Evolutionary conservation across 768 basidiomycete genomes (phyloP).

Genomic region (Xerocomellus chrysenteron): DNA sequence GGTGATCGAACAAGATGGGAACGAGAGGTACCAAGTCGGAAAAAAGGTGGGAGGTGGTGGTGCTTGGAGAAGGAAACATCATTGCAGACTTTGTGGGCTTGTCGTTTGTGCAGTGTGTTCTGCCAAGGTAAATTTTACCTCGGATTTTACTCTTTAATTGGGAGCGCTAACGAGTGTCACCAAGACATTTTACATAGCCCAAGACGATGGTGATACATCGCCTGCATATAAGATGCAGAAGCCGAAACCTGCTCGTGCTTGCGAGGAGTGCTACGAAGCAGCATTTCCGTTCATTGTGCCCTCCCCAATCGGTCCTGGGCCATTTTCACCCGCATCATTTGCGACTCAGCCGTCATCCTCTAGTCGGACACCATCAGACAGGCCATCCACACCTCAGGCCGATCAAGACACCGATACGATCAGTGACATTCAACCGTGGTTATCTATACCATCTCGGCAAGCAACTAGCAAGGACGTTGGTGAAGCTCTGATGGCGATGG

Average conservation of each 20-base stretch:
- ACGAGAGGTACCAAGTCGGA: slow-evolving; percentile 4
- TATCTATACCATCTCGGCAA: slow-evolving; percentile 28
- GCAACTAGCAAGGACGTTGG: slow-evolving; percentile 18
- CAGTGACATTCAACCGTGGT: slow-evolving; percentile 28
- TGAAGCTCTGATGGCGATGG: slow-evolving; percentile 42
- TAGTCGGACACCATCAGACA: slow-evolving; percentile 12
- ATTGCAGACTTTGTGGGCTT: slow-evolving; percentile 82
- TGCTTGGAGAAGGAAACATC: slow-evolving; percentile 65
- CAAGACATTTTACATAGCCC: slow-evolving; percentile 80
- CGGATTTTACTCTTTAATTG: not conserved
- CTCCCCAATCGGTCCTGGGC: not conserved
- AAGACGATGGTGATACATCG: slow-evolving; percentile 36
- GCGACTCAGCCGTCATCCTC: slow-evolving; percentile 7
- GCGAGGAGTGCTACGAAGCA: slow-evolving; percentile 82
- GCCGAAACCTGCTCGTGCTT: slow-evolving; percentile 72
- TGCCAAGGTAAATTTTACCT: slow-evolving; percentile 51
- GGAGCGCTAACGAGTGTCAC: not conserved
- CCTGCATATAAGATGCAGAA: slow-evolving; percentile 40
- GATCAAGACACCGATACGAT: slow-evolving; percentile 11
- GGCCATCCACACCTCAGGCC: slow-evolving; percentile 19
- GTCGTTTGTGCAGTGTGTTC: slow-evolving; percentile 89
- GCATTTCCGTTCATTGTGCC: slow-evolving; percentile 62
- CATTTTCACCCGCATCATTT: slow-evolving; percentile 3
- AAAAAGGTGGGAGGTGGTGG: slow-evolving; percentile 17
- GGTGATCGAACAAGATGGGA: slow-evolving; percentile 5